Evolutionary conservation across 441 rosid genomes (phyloP).

Genomic region (Pelargonium cotyledonis): DNA sequence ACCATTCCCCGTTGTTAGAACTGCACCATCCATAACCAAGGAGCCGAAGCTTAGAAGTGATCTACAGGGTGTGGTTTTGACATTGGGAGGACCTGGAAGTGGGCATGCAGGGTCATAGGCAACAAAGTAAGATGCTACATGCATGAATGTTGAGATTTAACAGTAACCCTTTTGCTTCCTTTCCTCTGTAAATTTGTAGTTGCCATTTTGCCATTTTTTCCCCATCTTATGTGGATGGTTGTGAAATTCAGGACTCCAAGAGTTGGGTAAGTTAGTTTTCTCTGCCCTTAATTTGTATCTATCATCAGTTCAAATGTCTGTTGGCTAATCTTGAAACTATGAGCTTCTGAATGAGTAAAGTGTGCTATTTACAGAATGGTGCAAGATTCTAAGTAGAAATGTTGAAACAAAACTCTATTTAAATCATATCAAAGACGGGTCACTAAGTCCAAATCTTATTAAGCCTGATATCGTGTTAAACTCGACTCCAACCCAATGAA

Average conservation of each 20-base stretch:
- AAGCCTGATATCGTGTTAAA: no score
- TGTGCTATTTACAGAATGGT: no score
- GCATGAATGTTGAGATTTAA: no score
- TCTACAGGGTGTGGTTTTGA: slow-evolving; percentile 57
- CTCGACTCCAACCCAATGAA: no score
- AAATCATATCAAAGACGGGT: no score
- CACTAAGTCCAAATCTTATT: no score
- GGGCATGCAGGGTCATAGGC: slow-evolving; percentile 4
- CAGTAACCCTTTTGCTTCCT: no score
- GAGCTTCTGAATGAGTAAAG: no score
- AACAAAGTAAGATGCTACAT: no score
- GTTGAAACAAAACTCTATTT: no score
- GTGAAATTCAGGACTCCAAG: slow-evolving; percentile 6
- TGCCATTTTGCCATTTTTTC: neutral
- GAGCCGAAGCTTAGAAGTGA: slow-evolving; percentile 44
- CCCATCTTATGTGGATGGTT: slow-evolving; percentile 7
- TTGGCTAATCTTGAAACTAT: neutral
- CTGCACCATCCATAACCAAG: slow-evolving; percentile 22
- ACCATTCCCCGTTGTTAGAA: slow-evolving; percentile 19
- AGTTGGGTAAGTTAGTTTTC: slow-evolving; percentile 6
- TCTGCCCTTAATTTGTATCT: neutral
- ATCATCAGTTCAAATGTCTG: slow-evolving; percentile 1
- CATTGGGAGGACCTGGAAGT: slow-evolving; percentile 62
- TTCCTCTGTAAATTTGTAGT: no score
- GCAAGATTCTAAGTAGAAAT: no score